Evolutionary conservation across 805 yeast species (phyloP), one percentile per base, ranked within the genome.

Genomic region (Wickerhamiella sergipiensis): DNA sequence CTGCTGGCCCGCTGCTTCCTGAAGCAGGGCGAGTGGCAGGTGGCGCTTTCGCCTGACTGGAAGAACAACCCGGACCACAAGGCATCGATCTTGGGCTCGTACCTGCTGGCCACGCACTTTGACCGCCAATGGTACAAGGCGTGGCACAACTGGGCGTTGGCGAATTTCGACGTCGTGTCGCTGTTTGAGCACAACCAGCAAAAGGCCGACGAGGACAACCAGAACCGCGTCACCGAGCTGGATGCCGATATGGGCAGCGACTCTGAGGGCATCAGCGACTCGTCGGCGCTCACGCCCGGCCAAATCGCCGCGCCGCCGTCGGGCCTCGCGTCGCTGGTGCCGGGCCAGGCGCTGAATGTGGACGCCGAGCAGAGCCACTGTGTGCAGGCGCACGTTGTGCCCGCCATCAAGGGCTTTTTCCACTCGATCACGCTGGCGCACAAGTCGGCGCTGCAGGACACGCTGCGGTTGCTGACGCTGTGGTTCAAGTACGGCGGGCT

Each of bases 121-220:
- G 97, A 92, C 64, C 74, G 78, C 36, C 76, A 78, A 22, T 92
- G 98, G 96, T 92, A 92, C 62, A 92, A 94, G 63, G 98, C 97
- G 17, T 94, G 98, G 98, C 99, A 92, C 64, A 90, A 88, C 62
- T 92, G 99, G 99, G 98, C 98, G 0, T 72, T 94, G 62, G 97
- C 97, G 0, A 92, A 94, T 66, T 92, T 89, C 64, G 97, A 92
- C 63, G 97, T 90, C 1, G 83, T 90, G 19, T 83, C 95, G 0
- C 72, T 83, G 24, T 69, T 74, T 24, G 62, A 59, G 50, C 63
- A 59, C 57, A 55, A 50, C n/a, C 55, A 54, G 17, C 50, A 52
- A 7, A 46, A 40, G 6, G 45, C 24, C 7, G 33, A 13, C 2
- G 53, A 55, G 48, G 39, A 52, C 5, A 62, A 57, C 3, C 36